Base-by-base conservation (phyloP, 345 rosid species). In the Hevea brasiliensis region DNA sequence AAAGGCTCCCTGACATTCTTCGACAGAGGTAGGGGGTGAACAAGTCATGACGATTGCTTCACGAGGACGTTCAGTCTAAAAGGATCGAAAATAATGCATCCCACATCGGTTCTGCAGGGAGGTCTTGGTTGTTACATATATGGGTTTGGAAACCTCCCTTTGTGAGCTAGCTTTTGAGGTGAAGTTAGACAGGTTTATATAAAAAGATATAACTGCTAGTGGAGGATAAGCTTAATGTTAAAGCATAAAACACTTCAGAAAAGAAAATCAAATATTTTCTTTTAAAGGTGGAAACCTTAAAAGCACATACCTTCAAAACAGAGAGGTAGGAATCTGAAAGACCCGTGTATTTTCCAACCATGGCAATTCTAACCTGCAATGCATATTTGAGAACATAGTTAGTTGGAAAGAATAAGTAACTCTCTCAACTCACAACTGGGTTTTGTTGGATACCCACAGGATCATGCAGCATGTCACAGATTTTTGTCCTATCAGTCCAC, bases 341-440 rank as follows among this genome's bases (percentile, higher is more conserved):
- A 45, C 87, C 91, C 0, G 97, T 93, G 79, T 96, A 96, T 79
- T 96, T 96, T 62, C 99, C 99, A 72, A 96, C 98, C 85, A 96
- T 73, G 57, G 97, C 99, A 73, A 96, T 90, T 85, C 77, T 89
- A 65, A 93, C 99, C 99, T 93, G 85, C 47, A 83, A 65, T 12
- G 47, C n/a, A 29, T 26, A 35, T 15, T 15, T 21, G 18, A 37
- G 18, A 44, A 35, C 24, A 72, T 6, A 32, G 50, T 68, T 35
- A 67, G 62, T 26, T 63, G 66, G 32, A 63, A 61, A 17, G 37
- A 77, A 65, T 45, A 54, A 51, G 17, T 42, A 17, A 12, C 37
- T 4, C 3, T 23, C 14, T 37, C 23, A 48, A 72, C 23, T 45
- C 15, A 57, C 42, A 72, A 68, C 13, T 7, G 21, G 61, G 24